Evolutionary conservation across 768 basidiomycete genomes (phyloP).

Genomic region (Agrocybe chaxingu): DNA sequence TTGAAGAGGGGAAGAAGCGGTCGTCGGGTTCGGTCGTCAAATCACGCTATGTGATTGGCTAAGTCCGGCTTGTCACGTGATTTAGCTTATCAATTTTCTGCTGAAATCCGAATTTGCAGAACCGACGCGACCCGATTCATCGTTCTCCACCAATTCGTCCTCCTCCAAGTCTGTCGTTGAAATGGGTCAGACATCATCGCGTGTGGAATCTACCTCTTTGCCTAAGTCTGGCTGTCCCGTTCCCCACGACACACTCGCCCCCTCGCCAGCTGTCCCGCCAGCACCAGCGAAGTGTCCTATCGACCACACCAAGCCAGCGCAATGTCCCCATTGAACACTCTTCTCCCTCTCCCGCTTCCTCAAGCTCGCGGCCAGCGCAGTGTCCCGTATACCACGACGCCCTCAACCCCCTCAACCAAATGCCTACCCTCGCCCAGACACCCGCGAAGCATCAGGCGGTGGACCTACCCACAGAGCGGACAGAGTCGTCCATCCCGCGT

Average conservation of each 20-base stretch:
- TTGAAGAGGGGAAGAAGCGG: no score
- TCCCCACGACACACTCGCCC: slow-evolving; percentile 27
- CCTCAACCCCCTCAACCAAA: slow-evolving; percentile 79
- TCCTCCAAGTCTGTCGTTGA: background rate
- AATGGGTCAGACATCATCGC: slow-evolving; percentile 51
- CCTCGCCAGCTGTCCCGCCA: slow-evolving; percentile 12
- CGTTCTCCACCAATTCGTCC: background rate
- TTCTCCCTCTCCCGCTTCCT: slow-evolving; percentile 13
- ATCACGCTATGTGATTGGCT: no score
- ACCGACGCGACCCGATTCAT: background rate
- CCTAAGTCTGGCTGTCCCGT: slow-evolving; percentile 34
- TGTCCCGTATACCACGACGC: slow-evolving; percentile 63
- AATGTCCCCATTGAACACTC: slow-evolving; percentile 47
- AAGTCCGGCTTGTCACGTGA: background rate
- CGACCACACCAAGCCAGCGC: slow-evolving; percentile 26
- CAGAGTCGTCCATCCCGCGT: slow-evolving; percentile 84
- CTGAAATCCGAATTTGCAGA: no score
- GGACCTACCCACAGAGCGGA: slow-evolving; percentile 70
- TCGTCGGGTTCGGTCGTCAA: no score
- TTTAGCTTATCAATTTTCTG: background rate
- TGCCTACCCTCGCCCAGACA: slow-evolving; percentile 78
- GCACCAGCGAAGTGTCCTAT: slow-evolving; percentile 35
- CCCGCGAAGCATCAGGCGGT: slow-evolving; percentile 54
- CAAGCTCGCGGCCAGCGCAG: slow-evolving; percentile 34
- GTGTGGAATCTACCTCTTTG: slow-evolving; percentile 13